A percentile compares a stretch with the other conserved stretches of the same genome.
These are phyloP conservation scores for Penstemon newberryi DNA, from an alignment of 257 asterid genomes.

Conservation along the genomic window DNA sequence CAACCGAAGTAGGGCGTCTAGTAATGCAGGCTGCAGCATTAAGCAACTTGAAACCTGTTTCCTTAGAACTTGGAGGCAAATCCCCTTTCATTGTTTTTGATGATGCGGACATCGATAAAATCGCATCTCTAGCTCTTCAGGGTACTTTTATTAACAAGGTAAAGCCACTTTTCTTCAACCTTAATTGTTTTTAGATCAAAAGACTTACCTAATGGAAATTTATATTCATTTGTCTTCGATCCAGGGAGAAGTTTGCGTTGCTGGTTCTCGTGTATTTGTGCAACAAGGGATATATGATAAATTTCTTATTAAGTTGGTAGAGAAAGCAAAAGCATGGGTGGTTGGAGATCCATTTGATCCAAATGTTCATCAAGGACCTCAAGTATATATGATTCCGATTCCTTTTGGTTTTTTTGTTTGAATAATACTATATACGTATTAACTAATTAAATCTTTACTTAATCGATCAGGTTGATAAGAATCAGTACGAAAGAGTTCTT, in stretches of 20 bases:
- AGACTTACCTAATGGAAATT: no score
- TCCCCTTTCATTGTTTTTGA: slow-evolving; percentile 72
- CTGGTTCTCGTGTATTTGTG: slow-evolving; percentile 74
- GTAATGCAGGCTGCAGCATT: slow-evolving; percentile 77
- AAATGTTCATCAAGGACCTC: slow-evolving; percentile 71
- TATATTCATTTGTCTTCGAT: not conserved
- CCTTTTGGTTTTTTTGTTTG: not conserved
- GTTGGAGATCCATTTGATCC: slow-evolving; percentile 85
- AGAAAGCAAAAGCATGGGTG: slow-evolving; percentile 55
- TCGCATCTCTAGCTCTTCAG: slow-evolving; percentile 50
- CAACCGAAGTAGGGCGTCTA: slow-evolving; percentile 69
- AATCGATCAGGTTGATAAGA: slow-evolving; percentile 48
- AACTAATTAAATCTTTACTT: not conserved
- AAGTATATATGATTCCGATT: slow-evolving; percentile 35
- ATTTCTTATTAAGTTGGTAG: slow-evolving; percentile 47
- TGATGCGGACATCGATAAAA: slow-evolving; percentile 71
- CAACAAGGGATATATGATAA: slow-evolving; percentile 74
- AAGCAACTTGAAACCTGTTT: slow-evolving; percentile 75
- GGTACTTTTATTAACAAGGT: slow-evolving; percentile 65
- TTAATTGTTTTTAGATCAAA: not conserved
- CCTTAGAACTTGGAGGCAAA: slow-evolving; percentile 83
- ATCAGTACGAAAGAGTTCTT: slow-evolving; percentile 57
- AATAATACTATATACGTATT: not conserved
- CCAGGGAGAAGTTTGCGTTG: slow-evolving; percentile 81
- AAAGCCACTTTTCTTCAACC: not conserved